These are phyloP conservation scores for Bullera alba DNA, from an alignment of 768 basidiomycete genomes.

Conservation along the genomic window DNA sequence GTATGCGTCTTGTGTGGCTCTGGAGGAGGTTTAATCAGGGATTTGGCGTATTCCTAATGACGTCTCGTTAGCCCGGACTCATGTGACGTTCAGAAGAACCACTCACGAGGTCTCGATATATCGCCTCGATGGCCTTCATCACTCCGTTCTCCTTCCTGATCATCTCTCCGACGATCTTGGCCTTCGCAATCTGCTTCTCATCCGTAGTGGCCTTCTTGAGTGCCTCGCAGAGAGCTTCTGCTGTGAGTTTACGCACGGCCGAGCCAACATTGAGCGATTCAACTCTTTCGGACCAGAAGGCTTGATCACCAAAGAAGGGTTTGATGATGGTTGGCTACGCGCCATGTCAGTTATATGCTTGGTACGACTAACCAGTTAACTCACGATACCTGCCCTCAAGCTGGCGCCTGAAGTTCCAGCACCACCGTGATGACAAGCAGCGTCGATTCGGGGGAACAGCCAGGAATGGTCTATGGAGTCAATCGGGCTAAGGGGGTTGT, in stretches of 20 bases:
- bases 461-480: conserved; percentile 89
- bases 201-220: conserved; percentile 76
- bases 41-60: conserved; percentile 70
- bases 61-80: background rate
- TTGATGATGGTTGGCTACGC: conserved; percentile 76
- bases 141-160: conserved; percentile 92
- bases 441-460: conserved; percentile 87
- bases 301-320: conserved; percentile 97
- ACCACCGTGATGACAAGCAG: conserved; percentile 97
- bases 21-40: conserved; percentile 61
- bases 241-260: conserved; percentile 78
- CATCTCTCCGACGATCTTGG: conserved; percentile 73
- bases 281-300: conserved; percentile 97
- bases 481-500: conserved; percentile 51
- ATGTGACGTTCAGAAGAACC: no score
- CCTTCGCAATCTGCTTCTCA: conserved; percentile 77
- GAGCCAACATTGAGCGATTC: conserved; percentile 88
- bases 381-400: conserved; percentile 56
- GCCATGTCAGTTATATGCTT: background rate
- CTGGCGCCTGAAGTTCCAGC: conserved; percentile 95
- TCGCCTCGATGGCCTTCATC: conserved; percentile 80
- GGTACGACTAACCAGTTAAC: conserved; percentile 4
- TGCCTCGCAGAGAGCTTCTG: conserved; percentile 68
- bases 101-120: conserved; percentile 74
- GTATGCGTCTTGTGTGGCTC: conserved; percentile 4